A percentile compares a stretch with the other conserved stretches of the same genome.
Conservation (phyloP, 129 eudicot species). For the Gnaphalium uliginosum region DNA sequence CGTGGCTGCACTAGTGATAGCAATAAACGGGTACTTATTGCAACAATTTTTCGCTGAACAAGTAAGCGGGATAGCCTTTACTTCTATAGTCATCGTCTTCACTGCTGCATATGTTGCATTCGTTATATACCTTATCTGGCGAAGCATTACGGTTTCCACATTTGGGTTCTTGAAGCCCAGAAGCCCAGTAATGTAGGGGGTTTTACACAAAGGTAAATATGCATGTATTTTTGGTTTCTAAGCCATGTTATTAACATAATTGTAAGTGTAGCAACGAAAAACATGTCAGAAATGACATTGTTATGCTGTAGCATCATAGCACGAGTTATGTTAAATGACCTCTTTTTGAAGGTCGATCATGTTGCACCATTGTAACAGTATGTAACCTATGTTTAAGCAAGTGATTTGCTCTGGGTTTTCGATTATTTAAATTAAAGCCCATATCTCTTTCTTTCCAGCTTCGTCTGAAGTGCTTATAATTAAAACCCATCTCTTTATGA, state of each 20-base stretch:
- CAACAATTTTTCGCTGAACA: constrained; percentile 64
- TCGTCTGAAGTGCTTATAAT: neutral
- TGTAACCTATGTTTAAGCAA: constrained; percentile 16
- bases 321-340: neutral
- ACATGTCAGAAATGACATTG: neutral
- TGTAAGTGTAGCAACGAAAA: constrained; percentile 5
- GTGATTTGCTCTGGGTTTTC: neutral
- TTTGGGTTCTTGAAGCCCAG: constrained; percentile 41
- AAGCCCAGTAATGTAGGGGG: constrained; percentile 18
- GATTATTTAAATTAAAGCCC: neutral
- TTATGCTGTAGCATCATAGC: constrained; percentile 19
- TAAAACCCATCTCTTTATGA: neutral
- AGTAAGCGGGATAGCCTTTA: constrained; percentile 56
- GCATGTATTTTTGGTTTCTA: constrained; percentile 12
- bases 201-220: constrained; percentile 8
- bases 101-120: constrained; percentile 64
- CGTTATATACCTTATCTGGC: constrained; percentile 60
- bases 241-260: constrained; percentile 12
- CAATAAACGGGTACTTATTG: constrained; percentile 82
- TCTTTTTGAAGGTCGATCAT: constrained; percentile 15
- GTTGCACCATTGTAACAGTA: constrained; percentile 15
- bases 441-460: neutral
- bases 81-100: constrained; percentile 41
- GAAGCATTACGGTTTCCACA: constrained; percentile 44
- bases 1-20: constrained; percentile 77